Percentiles rank a stretch among this genome's conserved stretches.
These are phyloP conservation scores for Rhynchosporium secalis DNA, from an alignment of 2,329 filamentous ascomycete species.

Conservation along the genomic window DNA sequence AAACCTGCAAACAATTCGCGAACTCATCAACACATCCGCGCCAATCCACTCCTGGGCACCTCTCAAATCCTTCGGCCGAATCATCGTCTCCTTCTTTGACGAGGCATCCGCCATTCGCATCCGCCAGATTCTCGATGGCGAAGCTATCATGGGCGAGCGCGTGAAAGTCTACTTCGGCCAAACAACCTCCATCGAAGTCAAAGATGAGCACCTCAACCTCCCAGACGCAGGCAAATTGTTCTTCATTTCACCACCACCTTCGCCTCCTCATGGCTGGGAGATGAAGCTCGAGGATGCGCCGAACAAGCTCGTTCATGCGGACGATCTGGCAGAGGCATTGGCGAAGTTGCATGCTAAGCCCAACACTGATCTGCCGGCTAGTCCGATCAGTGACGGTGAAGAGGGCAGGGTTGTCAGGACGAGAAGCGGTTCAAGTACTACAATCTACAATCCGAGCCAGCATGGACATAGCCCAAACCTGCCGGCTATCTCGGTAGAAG, in stretches of 20 bases:
- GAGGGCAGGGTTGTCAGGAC: constrained; percentile 25
- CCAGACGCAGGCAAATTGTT: constrained; percentile 71
- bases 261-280: constrained; percentile 69
- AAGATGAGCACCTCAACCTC: constrained; percentile 61
- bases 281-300: constrained; percentile 67
- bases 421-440: constrained; percentile 62
- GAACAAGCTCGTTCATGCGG: constrained; percentile 68
- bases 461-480: constrained; percentile 55
- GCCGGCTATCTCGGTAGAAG: constrained; percentile 66
- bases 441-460: constrained; percentile 64
- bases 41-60: constrained; percentile 77
- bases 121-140: constrained; percentile 71
- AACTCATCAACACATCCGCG: constrained; percentile 68
- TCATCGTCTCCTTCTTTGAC: constrained; percentile 76
- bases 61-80: constrained; percentile 79
- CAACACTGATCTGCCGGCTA: constrained; percentile 42
- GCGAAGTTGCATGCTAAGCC: constrained; percentile 57
- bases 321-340: constrained; percentile 66
- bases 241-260: constrained; percentile 70
- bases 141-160: constrained; percentile 68
- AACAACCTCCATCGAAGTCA: constrained; percentile 54
- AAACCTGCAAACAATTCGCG: constrained; percentile 72
- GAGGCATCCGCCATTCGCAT: constrained; percentile 69
- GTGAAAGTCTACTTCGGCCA: constrained; percentile 70
- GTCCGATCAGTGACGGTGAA: constrained; percentile 45